Base-by-base conservation (phyloP, 2,329 filamentous ascomycete species). In the Stachybotrys echinatus region DNA sequence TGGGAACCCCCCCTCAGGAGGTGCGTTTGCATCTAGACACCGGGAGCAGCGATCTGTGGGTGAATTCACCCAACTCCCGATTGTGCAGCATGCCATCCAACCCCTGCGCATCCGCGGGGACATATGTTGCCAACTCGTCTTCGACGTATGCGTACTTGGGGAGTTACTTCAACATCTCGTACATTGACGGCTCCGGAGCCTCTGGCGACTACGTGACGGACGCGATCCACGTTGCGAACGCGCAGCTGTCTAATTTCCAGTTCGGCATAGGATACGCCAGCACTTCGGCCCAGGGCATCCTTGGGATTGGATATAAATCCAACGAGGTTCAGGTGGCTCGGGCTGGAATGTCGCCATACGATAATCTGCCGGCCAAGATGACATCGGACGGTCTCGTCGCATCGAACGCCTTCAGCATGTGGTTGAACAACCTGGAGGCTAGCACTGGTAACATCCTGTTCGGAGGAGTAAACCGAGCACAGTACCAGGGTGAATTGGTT, bases 111-210 rank as follows among this genome's bases (percentile, higher is more conserved):
- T 69, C 68, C 18, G 78, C 81, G 1, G 89, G 88, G 14, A 83
- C 83, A 1, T 95, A 91, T 66, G 65, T 70, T 42, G 78, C 87
- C 39, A 86, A 88, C 63, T 68, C 74, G 1, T 95, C 90, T 0
- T 89, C 87, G 2, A 88, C 89, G 2, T 92, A 92, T 67, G 61
- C 76, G 31, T 90, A 85, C 62, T 68, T 95, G 49, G 84, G 83
- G 54, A 84, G 80, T 61, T 76, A 83, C 52, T 96, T 96, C 73
- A 92, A 92, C 70, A 95, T 96, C 55, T 84, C 84, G 2, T 96
- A 96, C 57, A 86, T 88, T 39, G 91, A 96, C 67, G 88, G 88
- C 43, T 88, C 88, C 0, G 83, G 84, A 5, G 88, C 90, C 1
- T 65, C 72, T 1, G 91, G 92, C 31, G 88, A 94, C 67, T 96